phyloP scores from a whole-genome alignment of 805 yeast genomes.

The Priceomyces fermenticarens region DNA sequence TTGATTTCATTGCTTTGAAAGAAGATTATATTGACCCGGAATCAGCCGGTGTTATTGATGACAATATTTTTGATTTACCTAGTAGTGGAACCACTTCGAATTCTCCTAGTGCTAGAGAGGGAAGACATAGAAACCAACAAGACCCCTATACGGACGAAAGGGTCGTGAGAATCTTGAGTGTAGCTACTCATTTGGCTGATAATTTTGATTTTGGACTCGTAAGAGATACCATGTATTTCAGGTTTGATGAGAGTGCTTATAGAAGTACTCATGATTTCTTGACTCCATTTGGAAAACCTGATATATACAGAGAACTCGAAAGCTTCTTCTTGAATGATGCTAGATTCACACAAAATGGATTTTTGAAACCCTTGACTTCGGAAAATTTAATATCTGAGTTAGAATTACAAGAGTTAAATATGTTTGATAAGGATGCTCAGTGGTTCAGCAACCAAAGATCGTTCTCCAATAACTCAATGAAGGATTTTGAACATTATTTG shows the following conservation, averaged over 20 bases:
- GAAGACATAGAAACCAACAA: conserved; percentile 19
- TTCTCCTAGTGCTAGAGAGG: conserved; percentile 14
- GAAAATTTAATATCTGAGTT: conserved; percentile 21
- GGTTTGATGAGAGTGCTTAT: conserved; percentile 31
- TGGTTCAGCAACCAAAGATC: conserved; percentile 17
- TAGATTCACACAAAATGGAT: conserved; percentile 39
- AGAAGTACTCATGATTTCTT: conserved; percentile 21
- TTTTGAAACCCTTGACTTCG: conserved; percentile 32
- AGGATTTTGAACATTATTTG: conserved; percentile 10
- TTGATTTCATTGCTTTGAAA: conserved; percentile 55
- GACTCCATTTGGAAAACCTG: conserved; percentile 13
- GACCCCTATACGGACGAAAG: conserved; percentile 49
- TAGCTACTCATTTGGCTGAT: conserved; percentile 52
- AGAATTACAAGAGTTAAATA: conserved; percentile 8
- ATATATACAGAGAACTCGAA: conserved; percentile 24
- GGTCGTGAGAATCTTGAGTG: conserved; percentile 47
- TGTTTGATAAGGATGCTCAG: conserved; percentile 24
- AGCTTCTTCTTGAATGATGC: conserved; percentile 39
- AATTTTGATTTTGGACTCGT: conserved; percentile 53
- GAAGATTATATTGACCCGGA: conserved; percentile 47
- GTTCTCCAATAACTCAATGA: conserved; percentile 12
- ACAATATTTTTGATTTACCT: conserved; percentile 60
- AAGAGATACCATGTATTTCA: conserved; percentile 45
- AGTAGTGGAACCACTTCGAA: conserved; percentile 52
- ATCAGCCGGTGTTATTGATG: conserved; percentile 55